Conservation (phyloP, 176 grass and related monocot species). For the Zoysia japonica region DNA sequence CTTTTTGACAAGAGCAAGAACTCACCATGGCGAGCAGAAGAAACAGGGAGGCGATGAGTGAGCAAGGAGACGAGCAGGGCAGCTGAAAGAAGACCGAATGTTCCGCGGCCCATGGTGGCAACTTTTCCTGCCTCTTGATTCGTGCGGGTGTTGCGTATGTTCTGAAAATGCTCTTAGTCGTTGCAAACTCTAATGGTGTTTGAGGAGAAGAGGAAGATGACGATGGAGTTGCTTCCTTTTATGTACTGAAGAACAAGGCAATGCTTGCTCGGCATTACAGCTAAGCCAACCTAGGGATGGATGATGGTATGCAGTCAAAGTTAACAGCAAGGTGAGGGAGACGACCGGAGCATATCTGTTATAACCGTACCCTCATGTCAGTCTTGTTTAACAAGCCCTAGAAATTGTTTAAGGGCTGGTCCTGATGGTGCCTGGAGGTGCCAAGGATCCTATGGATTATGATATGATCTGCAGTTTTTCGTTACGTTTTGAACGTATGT, state of each 20-base stretch:
- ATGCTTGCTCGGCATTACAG: background rate
- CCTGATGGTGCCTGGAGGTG: conserved; percentile 28
- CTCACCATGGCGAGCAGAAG: conserved; percentile 46
- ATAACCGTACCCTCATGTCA: conserved; percentile 30
- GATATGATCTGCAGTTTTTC: background rate
- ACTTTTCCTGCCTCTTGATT: background rate
- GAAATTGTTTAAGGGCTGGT: conserved; percentile 41
- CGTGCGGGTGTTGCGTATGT: background rate
- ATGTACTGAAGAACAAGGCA: conserved; percentile 1
- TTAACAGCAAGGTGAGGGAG: background rate
- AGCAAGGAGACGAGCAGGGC: conserved; percentile 35
- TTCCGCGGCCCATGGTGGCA: background rate
- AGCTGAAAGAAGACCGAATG: background rate
- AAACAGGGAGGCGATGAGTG: conserved; percentile 7
- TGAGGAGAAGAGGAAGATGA: conserved; percentile 1
- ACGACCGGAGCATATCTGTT: conserved; percentile 43
- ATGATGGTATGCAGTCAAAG: conserved; percentile 47
- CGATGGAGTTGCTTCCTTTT: conserved; percentile 5
- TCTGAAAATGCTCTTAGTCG: background rate
- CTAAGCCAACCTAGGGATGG: background rate
- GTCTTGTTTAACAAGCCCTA: conserved; percentile 50
- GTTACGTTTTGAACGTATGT: background rate
- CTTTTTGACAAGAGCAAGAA: background rate
- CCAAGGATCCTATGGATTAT: conserved; percentile 37
- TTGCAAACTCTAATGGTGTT: background rate